Evolutionary conservation across 2,329 filamentous ascomycete species (phyloP), one percentile per base, ranked within the genome.

Genomic region (Blumeria graminis): DNA sequence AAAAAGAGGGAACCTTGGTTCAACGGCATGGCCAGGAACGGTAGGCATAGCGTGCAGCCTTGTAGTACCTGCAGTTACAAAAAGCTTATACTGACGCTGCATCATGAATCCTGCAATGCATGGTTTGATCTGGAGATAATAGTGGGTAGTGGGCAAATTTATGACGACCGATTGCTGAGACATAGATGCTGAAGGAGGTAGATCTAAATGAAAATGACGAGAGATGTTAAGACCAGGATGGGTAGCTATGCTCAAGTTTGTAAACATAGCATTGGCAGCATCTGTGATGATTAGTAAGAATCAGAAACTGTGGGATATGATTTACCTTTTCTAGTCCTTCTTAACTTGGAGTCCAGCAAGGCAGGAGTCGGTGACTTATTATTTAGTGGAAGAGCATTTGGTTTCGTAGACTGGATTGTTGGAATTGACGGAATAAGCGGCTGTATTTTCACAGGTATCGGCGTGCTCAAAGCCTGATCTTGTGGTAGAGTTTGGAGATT

Each of bases 121-220:
- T 3, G 84, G 81, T 22, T 77, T 73, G 57, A 94, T 74, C 59
- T 88, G 82, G 16, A 94, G 70, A 58, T 82, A 81, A 61, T 78
- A 80, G 63, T 88, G 79, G 51, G 74, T 76, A 1, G 75, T 68
- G 1, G 84, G 80, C 9, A 92, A 71, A 57, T 80, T 82, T 56
- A 92, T 71, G 6, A 85, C 84, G 45, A 84, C 72, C 4, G 81
- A 86, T 62, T 90, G 83, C 57, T 86, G 79, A 33, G 79, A 75
- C 62, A 82, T 74, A 16, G 74, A 76, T 6, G 77, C 70, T 55
- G 82, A 80, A 3, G 87, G 81, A 1, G 76, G 73, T 35, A 94
- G 70, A 38, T 77, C 75, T 56, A 85, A 71, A 36, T 76, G 71
- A 65, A 82, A 80, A 32, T 77, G 78, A 32, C 76, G 76, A 8